Percentiles rank a stretch among this genome's conserved stretches.
phyloP scores from a whole-genome alignment of 2,329 filamentous ascomycete species.

The Cercospora sp. region DNA sequence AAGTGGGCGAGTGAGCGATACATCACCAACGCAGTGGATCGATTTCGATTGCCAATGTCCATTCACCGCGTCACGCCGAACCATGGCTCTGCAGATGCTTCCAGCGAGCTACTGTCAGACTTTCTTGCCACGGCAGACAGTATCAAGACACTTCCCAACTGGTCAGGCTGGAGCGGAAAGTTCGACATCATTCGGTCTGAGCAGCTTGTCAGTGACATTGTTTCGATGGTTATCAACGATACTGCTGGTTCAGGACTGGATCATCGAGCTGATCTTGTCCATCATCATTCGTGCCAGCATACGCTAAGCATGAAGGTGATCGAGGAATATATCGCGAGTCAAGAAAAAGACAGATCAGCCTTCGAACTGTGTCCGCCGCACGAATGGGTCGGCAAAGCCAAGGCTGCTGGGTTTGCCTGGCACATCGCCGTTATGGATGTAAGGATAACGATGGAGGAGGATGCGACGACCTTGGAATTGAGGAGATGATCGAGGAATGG shows the following conservation, averaged over 20 bases:
- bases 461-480: background rate
- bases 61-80: background rate
- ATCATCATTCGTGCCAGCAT: background rate
- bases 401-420: background rate
- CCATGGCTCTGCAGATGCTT: background rate
- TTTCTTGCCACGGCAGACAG: background rate
- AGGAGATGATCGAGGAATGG: background rate
- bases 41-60: background rate
- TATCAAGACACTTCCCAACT: background rate
- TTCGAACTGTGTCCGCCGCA: background rate
- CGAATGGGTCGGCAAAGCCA: background rate
- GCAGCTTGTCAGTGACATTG: background rate
- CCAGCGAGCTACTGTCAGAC: background rate
- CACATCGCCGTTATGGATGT: background rate
- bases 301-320: background rate
- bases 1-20: background rate
- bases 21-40: background rate
- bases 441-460: background rate
- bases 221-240: background rate
- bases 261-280: background rate
- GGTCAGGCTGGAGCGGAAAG: background rate
- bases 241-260: background rate
- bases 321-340: background rate
- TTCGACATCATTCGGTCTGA: background rate
- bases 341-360: background rate